A percentile compares a stretch with the other conserved stretches of the same genome.
Evolutionary conservation across 306 rosid genomes (phyloP).

Genomic region (Carpinus viminea): DNA sequence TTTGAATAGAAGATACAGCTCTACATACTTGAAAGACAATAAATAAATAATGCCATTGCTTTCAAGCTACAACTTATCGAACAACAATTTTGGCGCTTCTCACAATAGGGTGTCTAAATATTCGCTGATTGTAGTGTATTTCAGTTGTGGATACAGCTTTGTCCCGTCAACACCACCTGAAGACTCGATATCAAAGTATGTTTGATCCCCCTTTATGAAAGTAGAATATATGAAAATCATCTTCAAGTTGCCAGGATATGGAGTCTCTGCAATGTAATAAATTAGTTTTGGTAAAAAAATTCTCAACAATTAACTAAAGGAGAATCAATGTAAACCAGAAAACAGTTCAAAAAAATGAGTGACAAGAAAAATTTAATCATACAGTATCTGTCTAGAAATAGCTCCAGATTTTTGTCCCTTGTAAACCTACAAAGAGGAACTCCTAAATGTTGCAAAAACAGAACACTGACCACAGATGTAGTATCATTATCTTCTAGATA

Average conservation of each 20-base stretch:
- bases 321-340: background rate
- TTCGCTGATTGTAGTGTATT: conserved; percentile 60
- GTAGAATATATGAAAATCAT: conserved; percentile 70
- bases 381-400: background rate
- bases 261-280: conserved; percentile 52
- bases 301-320: background rate
- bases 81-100: background rate
- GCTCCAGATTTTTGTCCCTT: background rate
- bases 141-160: conserved; percentile 61
- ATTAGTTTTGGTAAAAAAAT: background rate
- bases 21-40: conserved; percentile 18
- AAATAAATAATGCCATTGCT: background rate
- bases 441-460: background rate
- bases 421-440: background rate
- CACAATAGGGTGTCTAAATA: conserved; percentile 57
- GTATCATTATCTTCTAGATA: background rate
- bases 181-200: conserved; percentile 59
- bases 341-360: background rate
- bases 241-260: conserved; percentile 63
- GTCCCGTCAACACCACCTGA: conserved; percentile 61
- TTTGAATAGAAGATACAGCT: too few relatives aligned
- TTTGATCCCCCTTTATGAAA: conserved; percentile 86
- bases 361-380: background rate
- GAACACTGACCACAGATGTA: too few relatives aligned
- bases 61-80: background rate